Conservation (phyloP, 2,329 filamentous ascomycete genomes). For the Thielaviopsis euricoi region DNA sequence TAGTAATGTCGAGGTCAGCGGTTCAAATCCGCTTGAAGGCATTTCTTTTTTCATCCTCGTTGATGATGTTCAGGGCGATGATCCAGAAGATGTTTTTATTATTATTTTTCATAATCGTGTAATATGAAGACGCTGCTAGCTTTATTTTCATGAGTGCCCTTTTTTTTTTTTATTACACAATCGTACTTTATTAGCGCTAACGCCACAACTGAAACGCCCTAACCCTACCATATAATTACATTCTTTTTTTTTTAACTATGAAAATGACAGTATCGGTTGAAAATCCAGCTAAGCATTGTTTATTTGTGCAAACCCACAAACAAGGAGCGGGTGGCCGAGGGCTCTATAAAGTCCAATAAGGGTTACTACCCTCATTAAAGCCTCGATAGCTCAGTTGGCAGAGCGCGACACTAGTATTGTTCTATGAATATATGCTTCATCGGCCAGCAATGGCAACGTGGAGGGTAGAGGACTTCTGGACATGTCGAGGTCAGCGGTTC, state of each 20-base stretch:
- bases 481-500: constrained; percentile 10
- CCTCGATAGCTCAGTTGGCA: constrained; percentile 11
- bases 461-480: background rate
- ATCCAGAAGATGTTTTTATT: too few relatives aligned
- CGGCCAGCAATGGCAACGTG: background rate
- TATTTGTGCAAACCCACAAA: too few relatives aligned
- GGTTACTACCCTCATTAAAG: background rate
- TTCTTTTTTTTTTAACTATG: too few relatives aligned
- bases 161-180: background rate
- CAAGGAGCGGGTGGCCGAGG: too few relatives aligned
- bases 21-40: constrained; percentile 4
- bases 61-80: background rate
- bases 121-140: too few relatives aligned
- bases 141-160: background rate
- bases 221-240: too few relatives aligned
- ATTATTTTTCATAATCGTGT: too few relatives aligned
- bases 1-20: constrained; percentile 7
- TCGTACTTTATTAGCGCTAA: too few relatives aligned
- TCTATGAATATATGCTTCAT: background rate
- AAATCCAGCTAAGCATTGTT: too few relatives aligned
- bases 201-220: too few relatives aligned
- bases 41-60: background rate
- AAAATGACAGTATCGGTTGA: too few relatives aligned
- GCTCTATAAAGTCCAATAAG: background rate
- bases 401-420: constrained; percentile 11